A percentile compares a stretch with the other conserved stretches of the same genome.
Evolutionary conservation across 129 eudicot genomes (phyloP).

Genomic region (Smallanthus sonchifolius): DNA sequence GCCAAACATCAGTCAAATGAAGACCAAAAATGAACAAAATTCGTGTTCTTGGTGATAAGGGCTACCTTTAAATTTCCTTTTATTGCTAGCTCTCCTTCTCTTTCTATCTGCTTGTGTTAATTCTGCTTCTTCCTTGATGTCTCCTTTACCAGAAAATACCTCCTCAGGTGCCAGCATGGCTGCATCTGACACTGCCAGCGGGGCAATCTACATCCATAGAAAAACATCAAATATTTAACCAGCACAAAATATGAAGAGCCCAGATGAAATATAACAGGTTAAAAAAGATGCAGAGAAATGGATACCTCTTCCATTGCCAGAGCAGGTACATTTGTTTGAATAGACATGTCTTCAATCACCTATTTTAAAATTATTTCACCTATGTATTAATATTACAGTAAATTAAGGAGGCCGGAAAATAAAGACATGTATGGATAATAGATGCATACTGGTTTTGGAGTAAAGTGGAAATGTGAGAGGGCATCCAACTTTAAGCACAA

Average conservation of each 20-base stretch:
- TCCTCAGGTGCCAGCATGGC: conserved; percentile 98
- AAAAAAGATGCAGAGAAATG: conserved; percentile 7
- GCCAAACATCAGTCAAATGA: not conserved
- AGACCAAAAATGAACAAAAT: not conserved
- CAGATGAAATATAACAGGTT: not conserved
- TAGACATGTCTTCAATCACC: conserved; percentile 90
- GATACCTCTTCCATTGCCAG: conserved; percentile 95
- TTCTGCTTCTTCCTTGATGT: conserved; percentile 47
- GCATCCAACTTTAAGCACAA: conserved; percentile 87
- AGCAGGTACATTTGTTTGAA: conserved; percentile 87
- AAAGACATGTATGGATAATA: not conserved
- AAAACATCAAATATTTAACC: not conserved
- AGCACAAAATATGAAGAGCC: not conserved
- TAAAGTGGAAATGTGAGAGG: conserved; percentile 92
- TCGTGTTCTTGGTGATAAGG: not conserved
- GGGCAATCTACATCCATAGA: conserved; percentile 41
- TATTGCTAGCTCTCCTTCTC: conserved; percentile 84
- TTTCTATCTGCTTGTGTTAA: conserved; percentile 82
- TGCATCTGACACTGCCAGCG: conserved; percentile 91
- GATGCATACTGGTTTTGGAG: conserved; percentile 90
- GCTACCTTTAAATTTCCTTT: conserved; percentile 78
- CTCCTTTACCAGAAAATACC: too few species aligned
- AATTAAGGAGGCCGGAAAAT: not conserved
- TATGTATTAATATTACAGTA: not conserved
- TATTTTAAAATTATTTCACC: conserved; percentile 19